Base-by-base conservation (phyloP, 345 rosid species). In the Kandelia obovata region DNA sequence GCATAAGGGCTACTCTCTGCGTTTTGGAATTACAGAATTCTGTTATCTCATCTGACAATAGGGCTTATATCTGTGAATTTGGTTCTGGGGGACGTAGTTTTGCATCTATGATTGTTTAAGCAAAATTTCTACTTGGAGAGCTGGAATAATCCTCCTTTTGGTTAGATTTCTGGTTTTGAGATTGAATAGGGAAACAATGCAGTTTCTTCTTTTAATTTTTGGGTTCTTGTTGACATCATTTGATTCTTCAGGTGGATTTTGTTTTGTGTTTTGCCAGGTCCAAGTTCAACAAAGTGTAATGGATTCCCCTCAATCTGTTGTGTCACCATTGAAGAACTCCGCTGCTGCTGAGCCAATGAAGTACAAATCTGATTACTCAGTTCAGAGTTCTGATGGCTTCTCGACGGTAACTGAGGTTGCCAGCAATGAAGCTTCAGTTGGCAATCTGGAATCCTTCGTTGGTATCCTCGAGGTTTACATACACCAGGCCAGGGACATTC, bases 221-320 rank as follows among this genome's bases (percentile, higher is more conserved):
- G 60, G 11, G 65, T 26, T 51, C 67, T 67, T 51, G 65, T 71
- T 32, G 56, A 17, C 61, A 20, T 61, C 58, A 65, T 25, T 51
- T 69, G 28, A 53, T 59, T 43, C 56, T 59, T 60, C 61, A 57
- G 35, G 52, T 37, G 51, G 55, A 70, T 65, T 64, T 79, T 57
- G 56, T 64, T 19, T 72, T 77, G 68, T 74, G 63, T 64, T 72
- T 67, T 65, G 57, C 21, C 80, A 84, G 89, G 81, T 78, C 61
- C 57, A 53, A 27, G 49, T 68, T 66, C 35, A 66, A 68, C 47
- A 32, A 53, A 25, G 10, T 57, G 10, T 57, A 56, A 95, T 95
- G 98, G 99, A 95, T 81, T 95, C 99, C 60, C 99, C 98, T 27
- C 98, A 90, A 62, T 92, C 98, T 64, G 94, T 92, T 81, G 99